A percentile compares a stretch with the other conserved stretches of the same genome.
Conservation (phyloP, 805 yeast species). For the Candida namnaoensis region DNA sequence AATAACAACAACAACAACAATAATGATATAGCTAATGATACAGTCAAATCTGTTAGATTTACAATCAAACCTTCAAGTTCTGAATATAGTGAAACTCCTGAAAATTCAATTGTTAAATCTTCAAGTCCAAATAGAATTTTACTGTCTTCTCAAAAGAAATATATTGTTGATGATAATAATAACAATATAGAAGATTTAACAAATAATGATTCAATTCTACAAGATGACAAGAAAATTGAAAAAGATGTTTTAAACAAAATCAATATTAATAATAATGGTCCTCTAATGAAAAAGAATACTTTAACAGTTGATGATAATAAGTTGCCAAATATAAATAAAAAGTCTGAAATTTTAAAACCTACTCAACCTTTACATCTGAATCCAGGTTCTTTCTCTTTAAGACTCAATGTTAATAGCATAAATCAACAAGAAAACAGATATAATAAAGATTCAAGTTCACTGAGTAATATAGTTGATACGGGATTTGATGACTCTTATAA, state of each 20-base stretch:
- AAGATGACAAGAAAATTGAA: not conserved
- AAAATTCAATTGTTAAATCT: constrained; percentile 3
- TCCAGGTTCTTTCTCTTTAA: not conserved
- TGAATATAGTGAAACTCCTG: constrained; percentile 16
- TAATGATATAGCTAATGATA: not conserved
- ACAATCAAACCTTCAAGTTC: constrained; percentile 10
- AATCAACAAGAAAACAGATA: no score
- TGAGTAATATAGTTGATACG: no score
- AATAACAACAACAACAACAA: not conserved
- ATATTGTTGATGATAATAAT: no score
- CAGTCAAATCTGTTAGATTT: constrained; percentile 1
- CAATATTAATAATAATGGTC: not conserved
- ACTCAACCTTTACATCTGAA: no score
- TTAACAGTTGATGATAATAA: no score
- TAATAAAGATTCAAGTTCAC: no score
- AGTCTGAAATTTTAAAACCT: no score
- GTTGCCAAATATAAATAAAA: no score
- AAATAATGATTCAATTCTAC: not conserved
- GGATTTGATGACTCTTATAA: not conserved
- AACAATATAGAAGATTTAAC: not conserved
- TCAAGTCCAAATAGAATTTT: not conserved
- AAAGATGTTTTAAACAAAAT: not conserved
- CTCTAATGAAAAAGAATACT: no score
- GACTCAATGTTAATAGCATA: no score
- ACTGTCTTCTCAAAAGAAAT: not conserved